phyloP scores from a whole-genome alignment of 805 yeast genomes.

The Wickerhamiella spandovensis region DNA sequence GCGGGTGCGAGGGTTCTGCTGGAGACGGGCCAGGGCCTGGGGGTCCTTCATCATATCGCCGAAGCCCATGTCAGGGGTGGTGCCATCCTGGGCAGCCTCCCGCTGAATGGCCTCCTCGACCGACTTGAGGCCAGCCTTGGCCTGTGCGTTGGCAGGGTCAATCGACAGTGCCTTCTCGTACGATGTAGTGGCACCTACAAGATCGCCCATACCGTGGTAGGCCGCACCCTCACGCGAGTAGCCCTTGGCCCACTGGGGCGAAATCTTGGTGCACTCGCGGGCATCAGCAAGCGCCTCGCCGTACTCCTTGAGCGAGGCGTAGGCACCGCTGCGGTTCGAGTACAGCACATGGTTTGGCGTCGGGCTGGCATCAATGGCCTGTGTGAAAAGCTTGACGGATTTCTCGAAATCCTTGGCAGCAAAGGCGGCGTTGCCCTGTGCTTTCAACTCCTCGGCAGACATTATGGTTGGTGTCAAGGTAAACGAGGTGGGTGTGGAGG shows the following conservation, averaged over 20 bases:
- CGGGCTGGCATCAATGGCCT: conserved; percentile 75
- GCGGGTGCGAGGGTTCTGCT: conserved; percentile 73
- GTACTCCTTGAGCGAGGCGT: conserved; percentile 67
- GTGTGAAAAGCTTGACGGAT: conserved; percentile 69
- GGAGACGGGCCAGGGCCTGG: conserved; percentile 56
- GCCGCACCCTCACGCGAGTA: conserved; percentile 92
- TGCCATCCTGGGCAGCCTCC: conserved; percentile 28
- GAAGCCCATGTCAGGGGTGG: conserved; percentile 58
- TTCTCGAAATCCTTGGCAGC: conserved; percentile 69
- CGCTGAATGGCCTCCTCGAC: conserved; percentile 48
- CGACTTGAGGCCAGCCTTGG: conserved; percentile 63
- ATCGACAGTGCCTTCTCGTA: conserved; percentile 70
- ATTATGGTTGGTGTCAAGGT: conserved; percentile 3
- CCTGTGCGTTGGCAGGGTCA: conserved; percentile 74
- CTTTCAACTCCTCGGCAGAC: conserved; percentile 34
- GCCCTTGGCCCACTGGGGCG: conserved; percentile 89
- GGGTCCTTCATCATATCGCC: conserved; percentile 74
- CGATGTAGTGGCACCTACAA: conserved; percentile 56
- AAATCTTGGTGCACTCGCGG: conserved; percentile 63
- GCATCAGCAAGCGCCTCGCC: conserved; percentile 74
- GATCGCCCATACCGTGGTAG: conserved; percentile 67
- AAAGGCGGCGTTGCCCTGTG: conserved; percentile 88
- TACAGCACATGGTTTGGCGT: conserved; percentile 82
- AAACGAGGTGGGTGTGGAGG: not conserved
- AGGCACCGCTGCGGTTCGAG: conserved; percentile 89